Evolutionary conservation across 345 rosid genomes (phyloP), one percentile per base, ranked within the genome.

Genomic region (Trapa incisa): DNA sequence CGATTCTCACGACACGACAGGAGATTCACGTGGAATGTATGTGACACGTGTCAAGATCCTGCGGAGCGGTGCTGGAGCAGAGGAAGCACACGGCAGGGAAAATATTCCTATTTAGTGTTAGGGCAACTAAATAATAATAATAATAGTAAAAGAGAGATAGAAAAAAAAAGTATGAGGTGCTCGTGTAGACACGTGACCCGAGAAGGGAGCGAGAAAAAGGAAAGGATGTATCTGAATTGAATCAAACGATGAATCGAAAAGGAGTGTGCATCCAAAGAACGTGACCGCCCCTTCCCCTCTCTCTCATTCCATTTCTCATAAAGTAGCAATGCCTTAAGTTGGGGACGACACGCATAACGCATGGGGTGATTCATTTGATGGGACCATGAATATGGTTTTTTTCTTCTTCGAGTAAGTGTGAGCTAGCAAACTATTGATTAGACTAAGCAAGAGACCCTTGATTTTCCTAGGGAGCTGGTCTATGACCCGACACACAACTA

Each of bases 121-220:
- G 29, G 29, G 29, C 29, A 22, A 22, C 29, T 22, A 22, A 22
- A 22, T 41, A 41, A 41, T 3, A 41, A 41, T 6, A 39, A 39
- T 3, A 6, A 39, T 3, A 39, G n/a, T 15, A 16, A 17, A 50
- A 17, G 22, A 17, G n/a, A 15, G 29, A 50, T 5, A 7, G 9
- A 47, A 13, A 47, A 39, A 41, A 17, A 50, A 17, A 15, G 35
- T 11, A 54, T 6, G 7, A 22, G 6, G 43, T 8, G 60, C 60
- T 54, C 60, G 60, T 54, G 60, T n/a, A 1, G 60, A n/a, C 60
- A 54, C 60, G 60, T 54, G 60, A 54, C 33, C 60, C 60, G 60
- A n/a, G 60, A 5, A 2, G 10, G 6, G 22, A 54, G 56, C 29
- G 29, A 22, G 6, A 50, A 10, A 6, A 13, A 45, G 48, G 48